Conservation (phyloP, 345 rosid species). For the Adansonia digitata region DNA sequence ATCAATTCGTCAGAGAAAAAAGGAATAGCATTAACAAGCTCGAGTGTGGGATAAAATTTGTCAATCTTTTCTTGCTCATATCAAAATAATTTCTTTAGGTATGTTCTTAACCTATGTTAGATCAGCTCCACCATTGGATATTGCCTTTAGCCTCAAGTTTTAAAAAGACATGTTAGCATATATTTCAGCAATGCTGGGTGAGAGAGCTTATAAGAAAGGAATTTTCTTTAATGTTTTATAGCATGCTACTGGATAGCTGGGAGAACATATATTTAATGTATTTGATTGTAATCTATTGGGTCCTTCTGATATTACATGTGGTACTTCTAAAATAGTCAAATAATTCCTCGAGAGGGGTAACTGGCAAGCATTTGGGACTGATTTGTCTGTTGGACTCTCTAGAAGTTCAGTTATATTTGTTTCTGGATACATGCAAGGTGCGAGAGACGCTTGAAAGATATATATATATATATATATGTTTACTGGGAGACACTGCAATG, state of each 20-base stretch:
- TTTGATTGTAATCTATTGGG: neutral
- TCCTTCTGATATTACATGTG: neutral
- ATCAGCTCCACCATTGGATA: neutral
- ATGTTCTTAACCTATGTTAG: neutral
- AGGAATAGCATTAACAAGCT: neutral
- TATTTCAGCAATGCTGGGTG: neutral
- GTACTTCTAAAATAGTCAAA: neutral
- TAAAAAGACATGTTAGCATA: neutral
- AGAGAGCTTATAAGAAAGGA: neutral
- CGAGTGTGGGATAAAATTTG: neutral
- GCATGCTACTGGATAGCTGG: neutral
- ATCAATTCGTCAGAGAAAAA: neutral
- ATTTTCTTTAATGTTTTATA: neutral
- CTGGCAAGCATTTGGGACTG: neutral
- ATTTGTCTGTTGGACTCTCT: neutral
- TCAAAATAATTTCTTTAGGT: neutral
- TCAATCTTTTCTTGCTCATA: neutral
- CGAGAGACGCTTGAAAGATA: neutral
- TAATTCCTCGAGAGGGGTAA: neutral
- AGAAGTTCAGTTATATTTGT: neutral
- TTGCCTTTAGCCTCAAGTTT: neutral
- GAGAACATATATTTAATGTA: neutral
- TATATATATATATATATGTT: too few species aligned
- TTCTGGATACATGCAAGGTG: neutral
- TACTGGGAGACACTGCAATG: neutral